Conservation (phyloP, 805 yeast species). For the Lachancea nothofagi region DNA sequence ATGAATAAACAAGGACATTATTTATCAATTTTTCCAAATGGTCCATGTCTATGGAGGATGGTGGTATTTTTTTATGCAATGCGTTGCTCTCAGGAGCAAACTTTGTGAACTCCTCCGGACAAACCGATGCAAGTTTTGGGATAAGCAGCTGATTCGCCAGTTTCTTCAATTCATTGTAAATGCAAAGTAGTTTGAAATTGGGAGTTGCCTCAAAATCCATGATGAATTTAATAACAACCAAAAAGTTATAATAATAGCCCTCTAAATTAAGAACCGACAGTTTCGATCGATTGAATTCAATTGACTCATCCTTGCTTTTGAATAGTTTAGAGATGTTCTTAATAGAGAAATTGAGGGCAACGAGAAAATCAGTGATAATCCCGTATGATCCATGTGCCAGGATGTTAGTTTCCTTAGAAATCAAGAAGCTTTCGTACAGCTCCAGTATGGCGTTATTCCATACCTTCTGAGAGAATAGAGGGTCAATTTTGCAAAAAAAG, state of each 20-base stretch:
- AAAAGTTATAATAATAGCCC: constrained; percentile 29
- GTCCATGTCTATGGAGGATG: constrained; percentile 17
- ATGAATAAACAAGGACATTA: constrained; percentile 28
- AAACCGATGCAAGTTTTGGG: constrained; percentile 21
- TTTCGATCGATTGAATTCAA: constrained; percentile 18
- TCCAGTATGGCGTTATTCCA: constrained; percentile 21
- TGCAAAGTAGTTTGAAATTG: constrained; percentile 30
- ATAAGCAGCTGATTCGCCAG: constrained; percentile 25
- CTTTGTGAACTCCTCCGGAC: constrained; percentile 22
- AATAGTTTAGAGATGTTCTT: constrained; percentile 27
- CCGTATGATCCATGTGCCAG: constrained; percentile 27
- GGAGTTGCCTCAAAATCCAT: constrained; percentile 32
- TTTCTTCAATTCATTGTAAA: constrained; percentile 29
- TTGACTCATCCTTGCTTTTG: constrained; percentile 14
- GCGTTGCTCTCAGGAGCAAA: constrained; percentile 8
- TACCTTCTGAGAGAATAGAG: constrained; percentile 21
- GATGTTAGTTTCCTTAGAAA: constrained; percentile 20
- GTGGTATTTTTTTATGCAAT: constrained; percentile 1
- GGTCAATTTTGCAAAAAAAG: constrained; percentile 24
- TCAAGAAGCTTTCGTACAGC: constrained; percentile 22
- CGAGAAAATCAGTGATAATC: constrained; percentile 28
- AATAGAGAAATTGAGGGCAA: constrained; percentile 30
- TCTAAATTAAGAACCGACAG: constrained; percentile 29
- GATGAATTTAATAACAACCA: constrained; percentile 28
- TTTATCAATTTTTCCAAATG: constrained; percentile 28